These are phyloP conservation scores for Leccinellum luteum DNA, from an alignment of 768 basidiomycete genomes.

Conservation along the genomic window DNA sequence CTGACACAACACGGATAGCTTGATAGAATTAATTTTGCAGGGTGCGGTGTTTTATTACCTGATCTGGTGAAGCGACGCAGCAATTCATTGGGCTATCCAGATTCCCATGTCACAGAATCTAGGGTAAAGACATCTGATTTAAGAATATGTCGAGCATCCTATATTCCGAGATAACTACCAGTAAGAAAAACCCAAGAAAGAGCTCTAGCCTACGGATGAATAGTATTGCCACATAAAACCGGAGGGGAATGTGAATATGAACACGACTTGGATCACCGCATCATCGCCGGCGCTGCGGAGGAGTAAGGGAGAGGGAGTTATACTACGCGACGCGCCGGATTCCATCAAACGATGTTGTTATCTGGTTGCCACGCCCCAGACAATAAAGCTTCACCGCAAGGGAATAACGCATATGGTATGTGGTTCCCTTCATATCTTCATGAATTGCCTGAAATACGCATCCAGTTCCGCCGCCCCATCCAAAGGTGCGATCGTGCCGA, in stretches of 20 bases:
- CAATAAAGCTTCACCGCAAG: background rate
- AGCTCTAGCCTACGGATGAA: background rate
- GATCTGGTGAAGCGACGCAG: background rate
- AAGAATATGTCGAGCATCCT: too few species aligned
- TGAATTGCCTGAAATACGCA: constrained; percentile 49
- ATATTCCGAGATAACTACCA: background rate
- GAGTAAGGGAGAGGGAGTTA: background rate
- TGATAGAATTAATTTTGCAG: background rate
- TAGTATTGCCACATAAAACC: background rate
- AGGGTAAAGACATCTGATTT: too few species aligned
- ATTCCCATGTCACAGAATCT: too few species aligned
- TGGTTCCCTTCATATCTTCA: constrained; percentile 12
- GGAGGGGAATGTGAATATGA: background rate
- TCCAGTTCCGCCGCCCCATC: constrained; percentile 35
- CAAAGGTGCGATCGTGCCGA: constrained; percentile 55
- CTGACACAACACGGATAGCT: background rate
- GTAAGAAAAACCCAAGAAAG: background rate
- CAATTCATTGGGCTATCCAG: background rate
- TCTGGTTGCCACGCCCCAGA: background rate
- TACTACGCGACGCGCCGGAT: background rate
- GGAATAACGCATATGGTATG: background rate
- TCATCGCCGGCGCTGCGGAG: background rate
- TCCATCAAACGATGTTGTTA: background rate
- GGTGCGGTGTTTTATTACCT: background rate
- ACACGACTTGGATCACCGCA: background rate